These are phyloP conservation scores for Jamesozyma rosinii DNA, from an alignment of 805 yeast species.

Conservation along the genomic window DNA sequence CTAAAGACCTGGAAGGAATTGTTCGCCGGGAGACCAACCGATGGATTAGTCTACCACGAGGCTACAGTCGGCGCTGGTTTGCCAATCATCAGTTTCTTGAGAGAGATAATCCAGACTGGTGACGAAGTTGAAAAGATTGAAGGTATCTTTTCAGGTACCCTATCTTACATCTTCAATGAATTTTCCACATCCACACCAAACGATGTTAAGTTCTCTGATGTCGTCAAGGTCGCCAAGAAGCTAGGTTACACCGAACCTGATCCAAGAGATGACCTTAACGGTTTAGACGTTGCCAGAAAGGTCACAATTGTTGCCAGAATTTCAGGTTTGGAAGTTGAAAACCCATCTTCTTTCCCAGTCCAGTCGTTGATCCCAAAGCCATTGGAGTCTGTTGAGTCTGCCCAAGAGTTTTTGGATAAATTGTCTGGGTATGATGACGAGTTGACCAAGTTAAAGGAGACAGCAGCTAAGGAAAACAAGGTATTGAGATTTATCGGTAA, in stretches of 20 bases:
- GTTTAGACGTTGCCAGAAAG: conserved; percentile 96
- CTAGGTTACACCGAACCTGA: conserved; percentile 98
- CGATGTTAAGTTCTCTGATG: conserved; percentile 73
- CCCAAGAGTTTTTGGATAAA: conserved; percentile 67
- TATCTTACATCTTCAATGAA: conserved; percentile 90
- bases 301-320: conserved; percentile 93
- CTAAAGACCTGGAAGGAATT: conserved; percentile 68
- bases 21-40: conserved; percentile 47
- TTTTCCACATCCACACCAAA: conserved; percentile 62
- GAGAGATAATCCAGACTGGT: conserved; percentile 85
- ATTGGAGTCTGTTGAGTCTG: conserved; percentile 63
- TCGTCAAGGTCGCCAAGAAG: conserved; percentile 78
- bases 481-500: conserved; percentile 91
- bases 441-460: conserved; percentile 64
- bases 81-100: conserved; percentile 83
- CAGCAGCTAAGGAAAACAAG: conserved; percentile 73
- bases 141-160: conserved; percentile 93
- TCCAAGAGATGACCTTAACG: conserved; percentile 97
- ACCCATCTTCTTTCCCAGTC: conserved; percentile 89
- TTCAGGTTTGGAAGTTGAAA: conserved; percentile 73
- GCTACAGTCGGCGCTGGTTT: conserved; percentile 98
- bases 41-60: conserved; percentile 85
- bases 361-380: conserved; percentile 86
- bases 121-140: conserved; percentile 86
- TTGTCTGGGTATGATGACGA: conserved; percentile 79